Conservation (phyloP, 2,329 filamentous ascomycete species). For the Xylaria sp. region DNA sequence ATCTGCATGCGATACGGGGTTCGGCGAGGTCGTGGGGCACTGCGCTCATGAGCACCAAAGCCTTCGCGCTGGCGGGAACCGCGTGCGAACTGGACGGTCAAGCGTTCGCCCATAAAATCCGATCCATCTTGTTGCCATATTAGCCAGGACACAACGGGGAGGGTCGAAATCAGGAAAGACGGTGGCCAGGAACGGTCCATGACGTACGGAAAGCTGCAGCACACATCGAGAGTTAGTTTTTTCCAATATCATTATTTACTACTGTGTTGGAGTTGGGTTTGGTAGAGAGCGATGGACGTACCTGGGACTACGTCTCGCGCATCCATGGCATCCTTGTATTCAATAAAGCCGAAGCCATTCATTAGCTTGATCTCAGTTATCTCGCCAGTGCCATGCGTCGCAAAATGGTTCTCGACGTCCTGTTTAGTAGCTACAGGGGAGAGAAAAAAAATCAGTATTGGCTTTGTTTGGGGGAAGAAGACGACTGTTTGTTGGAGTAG, state of each 20-base stretch:
- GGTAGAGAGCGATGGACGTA: conserved; percentile 55
- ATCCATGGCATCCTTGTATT: conserved; percentile 98
- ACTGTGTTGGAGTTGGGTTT: background rate
- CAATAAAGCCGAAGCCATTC: conserved; percentile 99
- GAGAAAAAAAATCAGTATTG: no score
- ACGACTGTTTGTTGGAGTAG: conserved; percentile 8
- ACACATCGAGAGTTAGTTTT: conserved; percentile 36
- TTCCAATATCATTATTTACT: no score
- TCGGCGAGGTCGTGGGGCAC: conserved; percentile 79
- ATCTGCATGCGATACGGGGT: conserved; percentile 98
- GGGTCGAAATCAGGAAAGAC: conserved; percentile 37
- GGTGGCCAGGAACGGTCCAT: conserved; percentile 44
- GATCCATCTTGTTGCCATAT: conserved; percentile 75
- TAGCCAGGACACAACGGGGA: conserved; percentile 44
- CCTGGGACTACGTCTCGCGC: conserved; percentile 97
- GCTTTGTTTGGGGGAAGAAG: conserved; percentile 23
- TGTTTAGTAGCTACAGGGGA: conserved; percentile 71
- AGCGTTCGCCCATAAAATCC: conserved; percentile 95
- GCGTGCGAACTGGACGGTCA: conserved; percentile 97
- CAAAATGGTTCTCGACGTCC: conserved; percentile 95
- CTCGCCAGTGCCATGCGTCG: conserved; percentile 92
- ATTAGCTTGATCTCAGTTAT: conserved; percentile 99
- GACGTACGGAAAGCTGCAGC: conserved; percentile 66
- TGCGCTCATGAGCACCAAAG: conserved; percentile 61
- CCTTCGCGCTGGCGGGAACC: conserved; percentile 68